Base-by-base conservation (phyloP, 495 filamentous ascomycete species). In the Darksidea phi region DNA sequence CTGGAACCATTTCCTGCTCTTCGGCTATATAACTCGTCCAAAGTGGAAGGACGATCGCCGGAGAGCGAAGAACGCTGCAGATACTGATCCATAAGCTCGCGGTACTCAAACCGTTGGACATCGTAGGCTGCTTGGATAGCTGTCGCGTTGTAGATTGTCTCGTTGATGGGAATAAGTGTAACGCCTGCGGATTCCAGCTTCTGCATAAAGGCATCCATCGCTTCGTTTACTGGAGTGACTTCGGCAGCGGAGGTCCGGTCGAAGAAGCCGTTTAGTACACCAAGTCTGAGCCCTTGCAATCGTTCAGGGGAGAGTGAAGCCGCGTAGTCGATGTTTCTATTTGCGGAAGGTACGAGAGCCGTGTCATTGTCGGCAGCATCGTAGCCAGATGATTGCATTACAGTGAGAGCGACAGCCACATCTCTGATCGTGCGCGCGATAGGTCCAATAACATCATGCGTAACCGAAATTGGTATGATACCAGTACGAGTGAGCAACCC, bases 381-480 rank as follows among this genome's bases (percentile, higher is more conserved):
- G 42, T 71, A 75, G 4, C 77, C 77, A 24, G 75, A 71, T 24
- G 76, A 76, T 18, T 76, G 74, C 83, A 88, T 86, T 2, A 84
- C 79, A 0, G 77, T 79, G 54, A 86, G 70, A 11, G 81, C 72
- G 1, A 80, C 64, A 41, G 77, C 76, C 0, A 87, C 74, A 65
- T 88, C 86, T 8, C 72, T 68, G 0, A 84, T 70, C 7, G 59
- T 76, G 46, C 81, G 73, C 21, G 73, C 85, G 70, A 88, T 83
- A 0, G 84, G 82, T 0, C 86, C 85, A 6, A 83, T 73, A 2
- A 69, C 70, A 71, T 88, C 86, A 69, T 88, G 86, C 6, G 82
- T 86, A 58, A 73, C 77, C 2, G 82, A 83, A 20, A 88, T 78
- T 0, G 84, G 83, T 6, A 88, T 78, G 21, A 87, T 75, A 0